Percentiles rank a stretch among this genome's conserved stretches.
Conservation (phyloP, 2,329 filamentous ascomycete species). For the Dactylellina cionopaga region DNA sequence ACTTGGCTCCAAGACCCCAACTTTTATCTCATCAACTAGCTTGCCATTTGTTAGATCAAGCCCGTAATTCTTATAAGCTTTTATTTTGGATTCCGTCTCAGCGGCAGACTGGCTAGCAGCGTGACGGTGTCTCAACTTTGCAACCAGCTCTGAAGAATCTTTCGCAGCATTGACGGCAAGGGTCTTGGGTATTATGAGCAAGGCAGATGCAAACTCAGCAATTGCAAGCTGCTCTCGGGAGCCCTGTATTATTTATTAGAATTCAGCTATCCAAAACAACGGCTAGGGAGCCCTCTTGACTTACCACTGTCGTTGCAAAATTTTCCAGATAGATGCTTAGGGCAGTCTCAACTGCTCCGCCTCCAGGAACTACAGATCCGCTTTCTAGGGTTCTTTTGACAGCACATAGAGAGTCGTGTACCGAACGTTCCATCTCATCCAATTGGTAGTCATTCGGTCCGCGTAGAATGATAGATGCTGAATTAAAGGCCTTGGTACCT, state of each 20-base stretch:
- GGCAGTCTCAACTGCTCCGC: conserved; percentile 97
- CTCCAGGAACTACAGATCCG: conserved; percentile 94
- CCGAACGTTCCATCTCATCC: conserved; percentile 98
- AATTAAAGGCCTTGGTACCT: conserved; percentile 92
- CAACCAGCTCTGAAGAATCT: conserved; percentile 92
- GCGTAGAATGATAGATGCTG: conserved; percentile 93
- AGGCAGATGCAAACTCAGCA: conserved; percentile 93
- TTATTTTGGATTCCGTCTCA: conserved; percentile 88
- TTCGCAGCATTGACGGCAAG: conserved; percentile 96
- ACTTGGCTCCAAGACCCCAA: conserved; percentile 92
- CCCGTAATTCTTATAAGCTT: conserved; percentile 98
- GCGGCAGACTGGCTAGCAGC: conserved; percentile 91
- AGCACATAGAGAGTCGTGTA: conserved; percentile 95
- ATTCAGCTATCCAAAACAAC: neutral
- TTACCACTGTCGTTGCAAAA: conserved; percentile 91
- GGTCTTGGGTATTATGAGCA: conserved; percentile 95
- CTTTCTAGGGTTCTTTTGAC: conserved; percentile 98
- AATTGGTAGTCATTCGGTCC: conserved; percentile 95
- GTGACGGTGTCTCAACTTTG: conserved; percentile 92
- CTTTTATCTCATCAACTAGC: conserved; percentile 92
- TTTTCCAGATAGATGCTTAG: conserved; percentile 99
- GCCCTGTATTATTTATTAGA: conserved; percentile 63
- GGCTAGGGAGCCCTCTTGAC: conserved; percentile 57
- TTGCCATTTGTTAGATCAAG: conserved; percentile 88
- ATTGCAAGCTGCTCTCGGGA: conserved; percentile 98